Evolutionary conservation across 805 yeast species (phyloP), one percentile per base, ranked within the genome.

Genomic region (Priceomyces medius): DNA sequence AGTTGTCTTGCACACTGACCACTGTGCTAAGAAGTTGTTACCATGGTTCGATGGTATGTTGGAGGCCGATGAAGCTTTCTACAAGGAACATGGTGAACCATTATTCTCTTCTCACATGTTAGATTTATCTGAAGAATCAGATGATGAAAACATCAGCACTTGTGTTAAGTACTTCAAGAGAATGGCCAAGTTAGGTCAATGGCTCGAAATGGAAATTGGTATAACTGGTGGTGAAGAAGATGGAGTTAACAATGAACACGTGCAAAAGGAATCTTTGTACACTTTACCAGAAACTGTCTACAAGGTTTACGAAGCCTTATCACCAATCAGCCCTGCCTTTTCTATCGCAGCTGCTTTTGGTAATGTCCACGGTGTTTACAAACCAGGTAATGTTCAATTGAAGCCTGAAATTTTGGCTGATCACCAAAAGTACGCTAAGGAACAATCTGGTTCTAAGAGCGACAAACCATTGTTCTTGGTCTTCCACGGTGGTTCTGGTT

Each of bases 141-240:
- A 93, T 70, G 95, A 88, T 53, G 95, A 86, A 77, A 93, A 93
- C 86, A 91, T 93, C 59, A 83, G 81, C 51, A 85, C 87, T 53
- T 90, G 97, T 80, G 95, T 73, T 72, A 84, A 88, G 76, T 93
- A 93, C 83, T 91, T 93, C 77, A 78, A 77, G 71, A 88, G 96
- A 76, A 88, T 88, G 83, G 74, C 95, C 69, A 88, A 86, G 76
- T 78, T 91, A 81, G 78, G 81, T 76, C 98, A 91, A 79, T 93
- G 93, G 93, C 82, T 93, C 68, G 99, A 93, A 81, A 93, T 93
- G 99, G 99, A 93, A 80, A 93, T 93, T 68, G 99, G 99, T 83
- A 93, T 93, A 83, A 93, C 99, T 69, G 99, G 99, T 77, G 99
- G 99, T 84, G 99, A 93, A 80, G 99, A 93, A 77, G 99, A 93